Evolutionary conservation across 2,329 filamentous ascomycete genomes (phyloP), one percentile per base, ranked within the genome.

Genomic region (Colletotrichum somersetense): DNA sequence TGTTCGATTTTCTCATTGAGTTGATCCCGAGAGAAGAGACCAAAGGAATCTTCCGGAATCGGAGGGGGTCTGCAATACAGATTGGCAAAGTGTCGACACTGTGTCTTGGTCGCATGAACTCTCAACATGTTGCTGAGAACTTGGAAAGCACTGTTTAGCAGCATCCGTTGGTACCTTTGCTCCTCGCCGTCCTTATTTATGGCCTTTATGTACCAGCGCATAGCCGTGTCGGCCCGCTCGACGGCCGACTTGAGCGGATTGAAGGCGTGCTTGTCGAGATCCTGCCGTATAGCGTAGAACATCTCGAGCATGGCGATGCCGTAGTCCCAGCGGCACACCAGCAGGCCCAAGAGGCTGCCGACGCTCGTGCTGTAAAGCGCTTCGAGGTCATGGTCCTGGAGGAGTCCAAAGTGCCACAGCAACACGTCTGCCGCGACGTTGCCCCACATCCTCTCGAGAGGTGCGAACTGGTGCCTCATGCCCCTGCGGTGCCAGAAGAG

Each of bases 401-500:
- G 62, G 7, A 64, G 35, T 4, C 26, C 38, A 3, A 46, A 56
- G 8, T 3, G 38, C 62, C 50, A 20, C 26, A 64, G 50, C 38
- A 64, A 4, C 20, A 64, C 35, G 40, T 64, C 62, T 30, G 50
- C 62, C 6, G 40, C 50, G 26, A 64, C 26, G 3, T 56, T 42
- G 8, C 62, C 62, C 62, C 62, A 55, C 62, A 64, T 64, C 50
- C 52, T 64, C 40, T 56, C 23, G 38, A 64, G 62, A 12, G 50
- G 50, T n/a, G 52, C 62, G 62, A 16, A 18, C 23, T 55, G 23
- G 20, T 55, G 52, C 26, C 62, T n/a, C 46, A 63, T 35, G 26
- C 62, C 48, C 40, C 14, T 33, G 35, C 44, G 35, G 23, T 44
- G 23, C 38, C 48, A 64, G 50, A 64, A 64, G 35, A 64, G 52